Conservation (phyloP, 2,329 filamentous ascomycete species). For the Trichoderma koningii region DNA sequence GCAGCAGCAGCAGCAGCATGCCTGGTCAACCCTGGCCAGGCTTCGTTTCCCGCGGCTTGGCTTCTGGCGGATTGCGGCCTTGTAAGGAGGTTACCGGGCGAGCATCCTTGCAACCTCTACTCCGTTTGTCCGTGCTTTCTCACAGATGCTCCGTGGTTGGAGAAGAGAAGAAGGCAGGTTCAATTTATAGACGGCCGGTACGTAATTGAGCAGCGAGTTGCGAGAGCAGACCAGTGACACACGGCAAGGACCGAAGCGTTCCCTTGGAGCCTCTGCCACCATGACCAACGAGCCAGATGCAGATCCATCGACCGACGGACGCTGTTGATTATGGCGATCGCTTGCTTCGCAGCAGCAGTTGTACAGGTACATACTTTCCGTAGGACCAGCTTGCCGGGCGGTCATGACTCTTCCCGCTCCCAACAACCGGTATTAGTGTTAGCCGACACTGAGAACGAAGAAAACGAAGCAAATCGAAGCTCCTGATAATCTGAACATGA, state of each 20-base stretch:
- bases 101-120: constrained; percentile 2
- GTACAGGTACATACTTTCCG: too few species aligned
- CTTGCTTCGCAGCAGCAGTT: neutral
- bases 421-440: neutral
- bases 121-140: neutral
- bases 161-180: neutral
- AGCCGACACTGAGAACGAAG: neutral
- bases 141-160: neutral
- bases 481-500: neutral
- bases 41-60: constrained; percentile 24
- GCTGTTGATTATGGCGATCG: constrained; percentile 11
- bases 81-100: neutral
- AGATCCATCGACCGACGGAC: constrained; percentile 9
- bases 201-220: neutral
- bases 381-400: neutral
- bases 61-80: constrained; percentile 7
- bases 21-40: constrained; percentile 15
- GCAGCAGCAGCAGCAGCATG: constrained; percentile 22
- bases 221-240: neutral
- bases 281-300: constrained; percentile 7
- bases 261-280: neutral
- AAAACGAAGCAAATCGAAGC: neutral
- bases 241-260: constrained; percentile 10
- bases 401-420: neutral
- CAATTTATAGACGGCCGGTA: neutral